Conservation (phyloP, 2,329 filamentous ascomycete species). For the Amesomyces nigricolor region DNA sequence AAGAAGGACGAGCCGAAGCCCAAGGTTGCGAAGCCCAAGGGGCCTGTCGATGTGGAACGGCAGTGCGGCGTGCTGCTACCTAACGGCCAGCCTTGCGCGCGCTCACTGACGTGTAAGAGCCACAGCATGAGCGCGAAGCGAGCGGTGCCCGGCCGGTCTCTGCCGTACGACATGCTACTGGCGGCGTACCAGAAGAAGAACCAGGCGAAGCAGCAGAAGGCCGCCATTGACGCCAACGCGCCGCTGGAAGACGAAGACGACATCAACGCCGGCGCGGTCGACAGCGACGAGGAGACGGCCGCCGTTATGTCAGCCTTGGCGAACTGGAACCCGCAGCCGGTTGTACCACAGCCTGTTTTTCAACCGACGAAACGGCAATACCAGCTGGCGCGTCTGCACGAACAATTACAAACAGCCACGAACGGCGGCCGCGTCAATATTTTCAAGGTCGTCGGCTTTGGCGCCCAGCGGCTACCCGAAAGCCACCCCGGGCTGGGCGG, state of each 20-base stretch:
- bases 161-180: conserved; percentile 89
- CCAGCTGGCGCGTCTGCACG: conserved; percentile 56
- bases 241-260: conserved; percentile 83
- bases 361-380: conserved; percentile 59
- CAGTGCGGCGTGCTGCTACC: conserved; percentile 85
- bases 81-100: conserved; percentile 80
- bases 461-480: conserved; percentile 49
- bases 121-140: conserved; percentile 94
- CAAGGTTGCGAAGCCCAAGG: conserved; percentile 80
- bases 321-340: conserved; percentile 70
- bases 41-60: conserved; percentile 87
- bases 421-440: conserved; percentile 62
- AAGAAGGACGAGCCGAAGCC: conserved; percentile 89
- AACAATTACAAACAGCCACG: conserved; percentile 61
- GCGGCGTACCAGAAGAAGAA: conserved; percentile 95
- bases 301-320: conserved; percentile 77
- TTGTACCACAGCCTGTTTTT: conserved; percentile 61
- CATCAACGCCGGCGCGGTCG: conserved; percentile 71
- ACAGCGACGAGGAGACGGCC: conserved; percentile 91
- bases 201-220: conserved; percentile 95
- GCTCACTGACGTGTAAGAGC: conserved; percentile 88
- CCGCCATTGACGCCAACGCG: conserved; percentile 89
- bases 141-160: conserved; percentile 75
- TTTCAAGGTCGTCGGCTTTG: conserved; percentile 54
- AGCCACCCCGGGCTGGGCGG: conserved; percentile 40